Base-by-base conservation (phyloP, 768 basidiomycete genomes). In the Boletus rex-veris region DNA sequence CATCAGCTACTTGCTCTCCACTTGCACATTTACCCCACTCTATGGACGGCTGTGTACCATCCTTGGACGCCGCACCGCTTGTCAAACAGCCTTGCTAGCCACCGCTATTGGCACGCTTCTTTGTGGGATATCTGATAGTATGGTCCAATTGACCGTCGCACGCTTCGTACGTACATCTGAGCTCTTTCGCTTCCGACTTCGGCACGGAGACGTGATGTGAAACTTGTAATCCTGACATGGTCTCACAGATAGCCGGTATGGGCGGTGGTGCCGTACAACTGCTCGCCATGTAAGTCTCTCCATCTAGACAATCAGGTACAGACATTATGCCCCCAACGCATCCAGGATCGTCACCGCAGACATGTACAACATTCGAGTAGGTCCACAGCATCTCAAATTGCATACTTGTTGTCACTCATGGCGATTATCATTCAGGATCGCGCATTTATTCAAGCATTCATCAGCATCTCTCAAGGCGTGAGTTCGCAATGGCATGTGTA, bases 391-490 rank as follows among this genome's bases (percentile, higher is more conserved):
- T 46, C 3, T 6, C 7, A 2, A 21, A 7, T 31, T n/a, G 5
- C 14, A 7, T 31, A 10, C 5, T 10, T 12, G n/a, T 4, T 7
- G n/a, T 50, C 50, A 24, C 11, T 41, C 16, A 52, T 30, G 15
- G 15, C 3, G 15, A 31, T 33, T 7, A 15, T 42, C n/a, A 4
- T 30, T 3, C n/a, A 50, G 54, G 58, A 48, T 15, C 52, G 60
- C 9, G 38, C 53, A n/a, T 52, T 66, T 39, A 50, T 53, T 0
- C 64, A 64, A 86, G 88, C 71, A 82, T 43, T 77, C 76, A 40
- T 83, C 21, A 56, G 43, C 12, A 52, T 65, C 14, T 43, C 26
- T 40, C 54, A 55, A 16, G 58, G 61, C 0, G 64, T 64, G 41
- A 54, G 64, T 48, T 45, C 3, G 3, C n/a, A 7, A 4, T 38